Evolutionary conservation across 345 rosid species (phyloP), one percentile per base, ranked within the genome.

Genomic region (Rubroshorea leprosula): DNA sequence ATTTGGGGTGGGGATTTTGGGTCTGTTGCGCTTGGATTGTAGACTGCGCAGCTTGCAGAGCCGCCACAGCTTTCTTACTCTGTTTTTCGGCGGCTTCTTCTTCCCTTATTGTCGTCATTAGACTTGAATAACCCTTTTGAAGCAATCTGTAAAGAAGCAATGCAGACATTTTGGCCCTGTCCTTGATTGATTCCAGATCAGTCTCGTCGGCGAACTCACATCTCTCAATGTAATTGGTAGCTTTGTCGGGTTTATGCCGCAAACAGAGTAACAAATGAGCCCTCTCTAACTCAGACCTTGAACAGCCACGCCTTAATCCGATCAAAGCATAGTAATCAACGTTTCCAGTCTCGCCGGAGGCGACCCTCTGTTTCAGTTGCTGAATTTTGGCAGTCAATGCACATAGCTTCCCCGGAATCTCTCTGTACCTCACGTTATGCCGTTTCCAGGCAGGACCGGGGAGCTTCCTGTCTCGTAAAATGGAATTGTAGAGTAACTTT

Each of bases 361-460:
- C 96, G 49, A 93, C 87, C 50, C 90, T 74, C 52, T 73, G 75
- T 66, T 93, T 86, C 70, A 93, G 31, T 57, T 57, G 72, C 59
- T 89, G 87, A 35, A 81, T 83, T 69, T 74, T 86, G 9, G 80
- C 65, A 0, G 95, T 74, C 53, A 93, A 74, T 0, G 83, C 80
- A 21, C 93, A 86, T 19, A 92, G 64, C 46, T 73, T 86, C 55
- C 89, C 97, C 0, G 99, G 97, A 54, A 92, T 86, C 27, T 92
- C 99, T 22, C 86, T 67, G 82, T 89, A 92, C 29, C 80, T 75
- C 12, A 89, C 91, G 7, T 83, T 71, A 68, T 89, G 97, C 11
- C 84, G 79, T 74, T 92, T 92, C 99, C 99, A 92, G n/a, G 74
- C 84, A 25, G 99, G 99, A 20, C 99, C 99, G 0, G 96, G 99